Conservation (phyloP, 2,329 filamentous ascomycete species). For the Helicocarpus griseus region DNA sequence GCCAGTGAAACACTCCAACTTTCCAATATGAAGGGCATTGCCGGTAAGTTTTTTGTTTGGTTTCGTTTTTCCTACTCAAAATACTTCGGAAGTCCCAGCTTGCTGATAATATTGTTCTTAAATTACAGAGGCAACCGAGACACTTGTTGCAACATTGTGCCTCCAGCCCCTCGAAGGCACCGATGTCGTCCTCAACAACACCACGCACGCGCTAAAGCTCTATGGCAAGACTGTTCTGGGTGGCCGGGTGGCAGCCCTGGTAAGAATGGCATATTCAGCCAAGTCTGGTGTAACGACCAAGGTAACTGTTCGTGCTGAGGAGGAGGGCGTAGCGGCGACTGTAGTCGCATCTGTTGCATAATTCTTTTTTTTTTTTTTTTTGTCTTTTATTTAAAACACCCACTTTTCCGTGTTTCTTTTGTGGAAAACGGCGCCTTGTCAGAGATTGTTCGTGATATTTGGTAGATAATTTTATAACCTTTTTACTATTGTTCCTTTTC, state of each 20-base stretch:
- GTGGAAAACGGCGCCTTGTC: background rate
- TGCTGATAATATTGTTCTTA: conserved; percentile 1
- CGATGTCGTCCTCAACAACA: conserved; percentile 78
- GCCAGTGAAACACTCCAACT: conserved; percentile 85
- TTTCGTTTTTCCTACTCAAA: background rate
- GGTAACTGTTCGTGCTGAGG: conserved; percentile 83
- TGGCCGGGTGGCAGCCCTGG: conserved; percentile 74
- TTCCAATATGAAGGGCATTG: conserved; percentile 80
- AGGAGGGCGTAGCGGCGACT: conserved; percentile 78
- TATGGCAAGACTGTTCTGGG: conserved; percentile 91
- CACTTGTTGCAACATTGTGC: conserved; percentile 75
- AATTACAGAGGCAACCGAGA: conserved; percentile 73
- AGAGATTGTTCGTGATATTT: background rate
- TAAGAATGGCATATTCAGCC: conserved; percentile 88
- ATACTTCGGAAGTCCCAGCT: conserved; percentile 3
- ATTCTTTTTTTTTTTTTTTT: conserved; percentile 21
- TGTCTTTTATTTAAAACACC: conserved; percentile 8
- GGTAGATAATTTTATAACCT: conserved; percentile 1
- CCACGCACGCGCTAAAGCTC: conserved; percentile 88
- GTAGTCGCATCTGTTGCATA: conserved; percentile 78
- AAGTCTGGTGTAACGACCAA: conserved; percentile 95
- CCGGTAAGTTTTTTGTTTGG: conserved; percentile 50
- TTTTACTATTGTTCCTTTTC: conserved; percentile 5
- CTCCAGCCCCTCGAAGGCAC: conserved; percentile 91
- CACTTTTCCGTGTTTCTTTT: background rate